Base-by-base conservation (phyloP, 805 yeast genomes). In the Sugiyamaella qingdaonensis region DNA sequence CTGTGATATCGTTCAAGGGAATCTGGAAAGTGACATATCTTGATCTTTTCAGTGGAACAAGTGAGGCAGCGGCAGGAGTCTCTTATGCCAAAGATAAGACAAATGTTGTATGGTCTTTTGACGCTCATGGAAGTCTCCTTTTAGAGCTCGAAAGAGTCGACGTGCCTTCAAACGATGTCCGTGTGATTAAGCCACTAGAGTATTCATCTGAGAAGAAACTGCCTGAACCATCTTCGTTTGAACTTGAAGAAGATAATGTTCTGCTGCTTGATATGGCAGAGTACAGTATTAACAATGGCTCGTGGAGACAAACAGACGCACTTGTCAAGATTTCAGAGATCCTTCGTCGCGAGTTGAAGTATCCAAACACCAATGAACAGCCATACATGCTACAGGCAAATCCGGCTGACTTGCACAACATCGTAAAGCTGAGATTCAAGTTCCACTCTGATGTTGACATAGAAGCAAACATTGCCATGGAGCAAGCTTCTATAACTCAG, bases 231-330 rank as follows among this genome's bases (percentile, higher is more conserved):
- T 7, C 21, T 4, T 42, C 48, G 4, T 42, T 31, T 31, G 18
- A 42, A 16, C 33, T 49, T 7, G 47, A 18, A 19, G 52, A 49
- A 32, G 33, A 21, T 2, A 49, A 49, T 31, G 52, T 49, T 2
- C 42, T 49, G 18, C 48, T 49, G 2, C 42, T 49, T 16, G 52
- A 49, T 41, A 18, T n/a, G 14, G 52, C 52, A 2, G 39, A 42
- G 39, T 49, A 32, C 24, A 49, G 18, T 19, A 21, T 49, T 31
- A 32, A 43, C 14, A 48, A 41, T 10, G 48, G 16, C 13, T 13
- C 35, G 19, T 13, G 27, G 36, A 14, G 16, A 13, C 42, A 24
- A 19, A 24, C 39, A 13, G 44, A 19, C 5, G 50, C 18, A 10
- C 43, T 29, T 35, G 10, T 35, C n/a, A 33, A 47, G n/a, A 34